These are phyloP conservation scores for maize (Zea mays) DNA, from an alignment of 176 grass and related monocot species.

Conservation along the genomic window DNA sequence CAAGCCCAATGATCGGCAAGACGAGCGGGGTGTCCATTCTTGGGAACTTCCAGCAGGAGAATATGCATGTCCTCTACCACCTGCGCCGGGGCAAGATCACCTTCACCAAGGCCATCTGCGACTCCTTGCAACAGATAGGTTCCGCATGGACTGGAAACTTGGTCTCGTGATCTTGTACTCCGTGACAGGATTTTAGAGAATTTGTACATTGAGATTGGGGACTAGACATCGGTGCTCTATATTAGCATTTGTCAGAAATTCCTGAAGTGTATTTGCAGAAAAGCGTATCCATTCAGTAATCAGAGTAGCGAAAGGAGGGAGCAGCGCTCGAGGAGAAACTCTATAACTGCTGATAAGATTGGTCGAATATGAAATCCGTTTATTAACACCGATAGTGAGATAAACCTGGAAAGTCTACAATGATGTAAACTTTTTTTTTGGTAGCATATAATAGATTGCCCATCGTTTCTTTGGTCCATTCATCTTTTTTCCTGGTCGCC, in stretches of 20 bases:
- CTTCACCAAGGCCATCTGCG: constrained; percentile 45
- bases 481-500: not conserved
- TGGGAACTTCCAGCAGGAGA: constrained; percentile 71
- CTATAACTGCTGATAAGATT: not conserved
- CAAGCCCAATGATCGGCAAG: constrained; percentile 49
- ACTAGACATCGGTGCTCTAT: not conserved
- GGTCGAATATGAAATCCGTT: not conserved
- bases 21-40: constrained; percentile 54
- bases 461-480: not conserved
- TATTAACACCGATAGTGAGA: not conserved
- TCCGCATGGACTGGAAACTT: not conserved
- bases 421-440: not conserved
- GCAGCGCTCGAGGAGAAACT: not conserved
- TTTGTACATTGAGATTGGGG: not conserved
- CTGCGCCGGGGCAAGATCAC: constrained; percentile 49
- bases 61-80: constrained; percentile 56
- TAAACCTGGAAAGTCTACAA: not conserved
- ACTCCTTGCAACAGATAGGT: not conserved
- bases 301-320: not conserved
- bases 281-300: not conserved
- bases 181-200: not conserved
- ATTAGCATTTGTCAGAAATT: not conserved
- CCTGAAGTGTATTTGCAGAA: not conserved
- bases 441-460: not conserved
- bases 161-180: constrained; percentile 1